These are phyloP conservation scores for Stentor roeselii DNA, from an alignment of 73 alveolate genomes.

Conservation along the genomic window DNA sequence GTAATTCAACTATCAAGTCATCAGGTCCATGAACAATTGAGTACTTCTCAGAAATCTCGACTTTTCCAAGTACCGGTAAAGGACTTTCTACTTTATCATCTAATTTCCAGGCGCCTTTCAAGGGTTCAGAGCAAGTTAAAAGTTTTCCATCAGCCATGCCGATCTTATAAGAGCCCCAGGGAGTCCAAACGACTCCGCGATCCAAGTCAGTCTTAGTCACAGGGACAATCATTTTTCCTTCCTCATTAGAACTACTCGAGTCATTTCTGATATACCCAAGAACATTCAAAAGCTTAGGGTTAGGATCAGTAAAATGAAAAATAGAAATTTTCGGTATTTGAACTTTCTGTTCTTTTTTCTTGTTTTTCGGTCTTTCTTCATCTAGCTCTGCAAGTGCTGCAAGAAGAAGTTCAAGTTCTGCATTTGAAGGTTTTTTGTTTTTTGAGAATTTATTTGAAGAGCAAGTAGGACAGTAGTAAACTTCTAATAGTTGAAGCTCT, in stretches of 20 bases:
- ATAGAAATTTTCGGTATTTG: neutral
- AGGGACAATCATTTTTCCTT: neutral
- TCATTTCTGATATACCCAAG: slow-evolving; percentile 15
- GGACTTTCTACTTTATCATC: neutral
- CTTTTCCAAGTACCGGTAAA: neutral
- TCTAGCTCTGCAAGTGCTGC: slow-evolving; percentile 20
- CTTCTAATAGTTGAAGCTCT: neutral
- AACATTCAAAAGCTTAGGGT: neutral
- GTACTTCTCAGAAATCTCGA: neutral
- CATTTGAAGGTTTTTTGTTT: neutral
- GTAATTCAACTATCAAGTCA: neutral
- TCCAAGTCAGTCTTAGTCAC: neutral
- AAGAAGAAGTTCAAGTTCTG: slow-evolving; percentile 1
- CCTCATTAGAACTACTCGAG: slow-evolving; percentile 7
- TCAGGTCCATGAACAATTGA: neutral
- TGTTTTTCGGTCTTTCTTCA: slow-evolving; percentile 19
- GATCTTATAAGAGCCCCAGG: slow-evolving; percentile 11
- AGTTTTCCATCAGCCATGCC: slow-evolving; percentile 5
- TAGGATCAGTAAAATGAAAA: slow-evolving; percentile 20
- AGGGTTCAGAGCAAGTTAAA: neutral
- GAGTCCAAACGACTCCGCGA: neutral
- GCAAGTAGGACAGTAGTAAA: neutral
- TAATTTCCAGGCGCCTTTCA: neutral
- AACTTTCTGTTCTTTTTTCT: neutral
- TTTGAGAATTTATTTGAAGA: neutral